Base-by-base conservation (phyloP, 441 rosid species). In the Capsella rubella region DNA sequence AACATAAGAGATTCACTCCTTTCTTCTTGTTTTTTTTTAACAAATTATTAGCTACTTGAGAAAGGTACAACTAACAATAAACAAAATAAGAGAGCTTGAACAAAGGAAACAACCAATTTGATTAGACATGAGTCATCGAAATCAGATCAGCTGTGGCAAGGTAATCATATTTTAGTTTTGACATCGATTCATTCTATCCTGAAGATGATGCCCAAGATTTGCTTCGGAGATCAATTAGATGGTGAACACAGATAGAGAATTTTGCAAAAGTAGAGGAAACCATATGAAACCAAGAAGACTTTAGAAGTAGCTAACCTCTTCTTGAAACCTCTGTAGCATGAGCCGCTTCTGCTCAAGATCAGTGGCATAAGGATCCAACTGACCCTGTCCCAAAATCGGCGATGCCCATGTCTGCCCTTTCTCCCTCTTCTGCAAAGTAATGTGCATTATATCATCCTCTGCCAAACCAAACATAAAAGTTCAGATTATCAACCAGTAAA, bases 361-460 rank as follows among this genome's bases (percentile, higher is more conserved):
- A 63, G 89, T 79, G 11, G 87, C 45, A n/a, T 87, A 81, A 43
- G 97, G 87, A 64, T 95, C 97, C 45, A 92, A 83, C 76, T 85
- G 89, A 77, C 97, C 99, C 82, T 92, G 86, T 10, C 99, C 99
- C 47, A 82, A 53, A 69, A 95, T 85, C 0, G 99, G 99, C 0
- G 99, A 92, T 28, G 99, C 66, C 97, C 99, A 95, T 0, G 97
- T 95, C 81, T 90, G 88, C 45, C 99, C 99, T 73, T 87, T 90
- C 70, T 87, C 99, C 83, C 96, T 92, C 83, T 92, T 92, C 77
- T 91, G 95, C 71, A 95, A 77, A 6, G 93, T 92, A 72, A 92
- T 74, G 83, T 95, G 99, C 97, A 95, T 88, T 46, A 83, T 79
- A 78, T 71, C 93, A 81, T 95, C 97, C 90, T 92, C 97, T 94